Base-by-base conservation (phyloP, 1,284 basidiomycete genomes). In the Cryptococcus sp. region DNA sequence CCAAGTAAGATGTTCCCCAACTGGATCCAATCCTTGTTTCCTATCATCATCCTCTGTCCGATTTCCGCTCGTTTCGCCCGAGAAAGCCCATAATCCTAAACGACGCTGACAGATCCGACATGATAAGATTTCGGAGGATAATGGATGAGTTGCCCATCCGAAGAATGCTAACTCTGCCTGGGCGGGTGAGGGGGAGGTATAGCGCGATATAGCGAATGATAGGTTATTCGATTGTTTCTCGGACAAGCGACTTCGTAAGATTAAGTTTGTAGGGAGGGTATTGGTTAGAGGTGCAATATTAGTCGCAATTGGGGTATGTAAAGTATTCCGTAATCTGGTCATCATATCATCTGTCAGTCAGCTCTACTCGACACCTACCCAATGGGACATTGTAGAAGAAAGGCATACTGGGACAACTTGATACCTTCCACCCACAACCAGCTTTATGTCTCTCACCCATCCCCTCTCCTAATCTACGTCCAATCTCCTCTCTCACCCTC, bases 101-200 rank as follows among this genome's bases (percentile, higher is more conserved):
- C 68, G 55, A 13, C 70, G 59, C 16, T 57, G 48, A 48, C 70
- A 73, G 4, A 68, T 28, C 7, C 69, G 40, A 48, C 70, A 73
- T 19, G 46, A 31, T 3, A 73, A 52, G 7, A 73, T 67, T 0
- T 70, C 69, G 10, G 67, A 11, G 16, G 1, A 16, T 22, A 43
- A 44, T 25, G 2, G 39, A 44, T 48, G 45, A 45, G 70, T 68
- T 32, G 62, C 71, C 70, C 70, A 73, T 2, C 56, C 69, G 53
- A 71, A 73, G 9, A 70, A 44, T 1, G 69, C 59, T 21, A 68
- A 50, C 0, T 50, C 49, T 4, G 61, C 49, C 1, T 62, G 58
- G 45, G 54, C 7, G 46, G 45, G 34, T 48, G 34, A 4, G 49
- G 42, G 9, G 45, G 32, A 23, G 24, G 40, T 11, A 7, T 10